These are phyloP conservation scores for Termitomyces sp. DNA, from an alignment of 768 basidiomycete species.

Conservation along the genomic window DNA sequence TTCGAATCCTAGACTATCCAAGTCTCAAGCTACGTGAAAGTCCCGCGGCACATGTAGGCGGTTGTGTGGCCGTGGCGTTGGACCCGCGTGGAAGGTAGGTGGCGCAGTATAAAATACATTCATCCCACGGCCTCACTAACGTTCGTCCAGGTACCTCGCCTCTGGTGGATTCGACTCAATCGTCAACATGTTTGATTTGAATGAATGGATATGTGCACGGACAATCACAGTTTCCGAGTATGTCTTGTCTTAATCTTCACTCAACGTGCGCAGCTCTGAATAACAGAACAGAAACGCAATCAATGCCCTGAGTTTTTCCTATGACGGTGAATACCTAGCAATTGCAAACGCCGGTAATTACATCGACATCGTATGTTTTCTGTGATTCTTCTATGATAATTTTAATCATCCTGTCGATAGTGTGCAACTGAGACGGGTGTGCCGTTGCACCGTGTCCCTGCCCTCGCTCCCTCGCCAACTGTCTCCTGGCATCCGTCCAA, in stretches of 20 bases:
- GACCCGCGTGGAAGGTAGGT: slow-evolving; percentile 72
- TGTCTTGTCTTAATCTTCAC: slow-evolving; percentile 21
- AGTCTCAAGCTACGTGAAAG: slow-evolving; percentile 51
- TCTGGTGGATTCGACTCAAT: slow-evolving; percentile 81
- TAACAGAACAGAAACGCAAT: slow-evolving; percentile 53
- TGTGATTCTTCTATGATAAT: neutral
- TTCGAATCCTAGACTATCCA: slow-evolving; percentile 69
- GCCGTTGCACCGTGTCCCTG: slow-evolving; percentile 71
- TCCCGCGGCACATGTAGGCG: slow-evolving; percentile 73
- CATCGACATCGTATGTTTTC: slow-evolving; percentile 68
- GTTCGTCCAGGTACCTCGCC: slow-evolving; percentile 56
- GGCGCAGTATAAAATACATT: neutral
- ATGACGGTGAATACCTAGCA: slow-evolving; percentile 80
- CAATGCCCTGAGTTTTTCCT: slow-evolving; percentile 71
- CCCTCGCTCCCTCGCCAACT: slow-evolving; percentile 65
- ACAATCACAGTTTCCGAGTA: slow-evolving; percentile 81
- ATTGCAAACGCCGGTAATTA: slow-evolving; percentile 68
- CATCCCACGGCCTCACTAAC: neutral
- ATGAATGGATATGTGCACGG: slow-evolving; percentile 75
- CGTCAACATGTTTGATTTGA: slow-evolving; percentile 72
- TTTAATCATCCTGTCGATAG: slow-evolving; percentile 26
- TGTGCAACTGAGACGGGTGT: slow-evolving; percentile 74
- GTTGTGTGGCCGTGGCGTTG: slow-evolving; percentile 69
- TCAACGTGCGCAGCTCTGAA: neutral
- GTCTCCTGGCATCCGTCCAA: slow-evolving; percentile 82